Base-by-base conservation (phyloP, 2,329 filamentous ascomycete genomes). In the Whalleya microplaca region DNA sequence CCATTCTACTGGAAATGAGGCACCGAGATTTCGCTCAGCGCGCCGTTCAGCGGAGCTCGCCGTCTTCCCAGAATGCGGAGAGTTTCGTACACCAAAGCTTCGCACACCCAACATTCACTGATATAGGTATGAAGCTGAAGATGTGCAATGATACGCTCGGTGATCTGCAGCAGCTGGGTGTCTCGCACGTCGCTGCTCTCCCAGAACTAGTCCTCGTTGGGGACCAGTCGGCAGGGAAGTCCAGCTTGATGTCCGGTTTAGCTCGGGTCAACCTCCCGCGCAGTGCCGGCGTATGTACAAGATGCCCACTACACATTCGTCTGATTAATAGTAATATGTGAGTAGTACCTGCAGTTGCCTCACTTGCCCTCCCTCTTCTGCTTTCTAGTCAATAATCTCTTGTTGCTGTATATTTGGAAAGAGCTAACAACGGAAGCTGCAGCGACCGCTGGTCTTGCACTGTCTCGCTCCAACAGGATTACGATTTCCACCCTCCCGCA, bases 221-320 rank as follows among this genome's bases (percentile, higher is more conserved):
- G 0, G 92, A 96, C 47, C 92, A 96, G 67, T 90, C 85, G 0
- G 89, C 91, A 0, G 93, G 92, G 0, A 96, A 96, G 69, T 92
- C 87, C 0, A 92, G 66, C 40, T 50, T 72, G 14, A 72, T 72
- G 70, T 79, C 80, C 48, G 80, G 78, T 0, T 76, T 84, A 57
- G 69, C 74, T 1, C 84, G 82, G 8, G 86, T 90, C 50, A 81
- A 82, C 40, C 79, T 89, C 0, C 87, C 87, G 0, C 77, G 84
- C 8, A 71, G 68, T 37, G 69, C 68, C 21, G 70, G 70, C 23
- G 70, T 72, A 1, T 96, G 92, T 66, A 96, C 92, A 0, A 77
- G 89, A 0, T 96, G 91, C 55, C 91, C 92, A 0, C 81, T 96
- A 0, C 89, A 92, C 52, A 95, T 96, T 48, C 87, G 89, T 0